These are phyloP conservation scores for Saccharum officinarum DNA, from an alignment of 176 grass and related monocot genomes.

Conservation along the genomic window DNA sequence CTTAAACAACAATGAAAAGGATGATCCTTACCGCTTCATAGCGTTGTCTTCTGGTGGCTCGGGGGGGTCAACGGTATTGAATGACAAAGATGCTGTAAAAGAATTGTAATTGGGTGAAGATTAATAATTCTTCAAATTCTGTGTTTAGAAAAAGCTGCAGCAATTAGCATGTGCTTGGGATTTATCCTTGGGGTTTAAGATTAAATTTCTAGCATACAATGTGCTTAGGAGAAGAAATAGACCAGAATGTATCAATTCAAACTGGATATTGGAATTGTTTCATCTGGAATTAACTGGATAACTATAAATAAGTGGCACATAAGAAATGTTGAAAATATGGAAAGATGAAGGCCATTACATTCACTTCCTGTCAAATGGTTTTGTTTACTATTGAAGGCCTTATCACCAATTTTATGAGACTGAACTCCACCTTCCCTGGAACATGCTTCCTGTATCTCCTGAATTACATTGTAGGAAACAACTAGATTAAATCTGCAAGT, in stretches of 20 bases:
- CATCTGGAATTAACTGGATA: neutral
- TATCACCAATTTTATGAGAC: conserved; percentile 21
- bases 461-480: conserved; percentile 26
- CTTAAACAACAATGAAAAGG: conserved; percentile 23
- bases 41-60: conserved; percentile 12
- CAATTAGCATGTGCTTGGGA: neutral
- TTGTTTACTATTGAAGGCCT: neutral
- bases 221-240: neutral
- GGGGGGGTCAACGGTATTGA: neutral
- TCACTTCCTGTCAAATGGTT: conserved; percentile 10
- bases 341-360: conserved; percentile 28
- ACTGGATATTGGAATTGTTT: neutral
- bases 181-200: neutral
- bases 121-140: neutral
- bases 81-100: conserved; percentile 37
- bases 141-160: neutral
- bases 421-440: conserved; percentile 13
- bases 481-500: neutral
- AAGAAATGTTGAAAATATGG: neutral
- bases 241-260: conserved; percentile 15
- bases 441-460: conserved; percentile 30
- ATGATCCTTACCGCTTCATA: conserved; percentile 33
- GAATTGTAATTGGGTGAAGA: conserved; percentile 8
- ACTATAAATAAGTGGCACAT: neutral
- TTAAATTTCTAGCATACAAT: neutral